Conservation (phyloP, 129 eudicot species). For the Daucus carota region DNA sequence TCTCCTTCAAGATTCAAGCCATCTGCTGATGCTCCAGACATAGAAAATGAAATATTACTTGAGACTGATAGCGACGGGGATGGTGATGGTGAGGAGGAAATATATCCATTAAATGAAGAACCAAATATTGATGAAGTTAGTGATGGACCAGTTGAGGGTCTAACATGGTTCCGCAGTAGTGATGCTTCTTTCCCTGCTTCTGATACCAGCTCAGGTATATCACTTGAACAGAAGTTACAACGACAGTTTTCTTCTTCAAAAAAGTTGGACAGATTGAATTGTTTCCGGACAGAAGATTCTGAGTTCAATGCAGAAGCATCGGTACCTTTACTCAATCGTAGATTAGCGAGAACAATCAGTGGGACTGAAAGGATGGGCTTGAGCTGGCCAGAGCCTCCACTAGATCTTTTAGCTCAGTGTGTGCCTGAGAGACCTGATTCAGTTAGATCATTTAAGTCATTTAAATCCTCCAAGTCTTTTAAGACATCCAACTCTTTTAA, state of each 20-base stretch:
- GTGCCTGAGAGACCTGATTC: slow-evolving; percentile 51
- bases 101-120: slow-evolving; percentile 63
- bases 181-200: slow-evolving; percentile 18
- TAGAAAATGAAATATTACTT: slow-evolving; percentile 65
- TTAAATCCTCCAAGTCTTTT: slow-evolving; percentile 58
- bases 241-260: slow-evolving; percentile 49
- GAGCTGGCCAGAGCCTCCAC: slow-evolving; percentile 91
- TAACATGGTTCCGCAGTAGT: background rate
- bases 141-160: slow-evolving; percentile 19
- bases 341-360: slow-evolving; percentile 47
- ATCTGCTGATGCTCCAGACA: slow-evolving; percentile 56
- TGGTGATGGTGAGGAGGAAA: slow-evolving; percentile 62
- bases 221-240: slow-evolving; percentile 24
- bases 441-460: slow-evolving; percentile 46
- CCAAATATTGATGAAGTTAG: slow-evolving; percentile 33
- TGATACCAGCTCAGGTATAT: slow-evolving; percentile 1
- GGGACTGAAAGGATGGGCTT: slow-evolving; percentile 79
- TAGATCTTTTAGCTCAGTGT: slow-evolving; percentile 59
- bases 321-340: slow-evolving; percentile 10
- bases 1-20: slow-evolving; percentile 90
- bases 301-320: slow-evolving; percentile 25
- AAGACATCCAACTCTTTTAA: slow-evolving; percentile 49
- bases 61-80: slow-evolving; percentile 58
- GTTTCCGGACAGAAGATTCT: slow-evolving; percentile 37
- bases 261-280: slow-evolving; percentile 46